These are phyloP conservation scores for Yamadazyma kanchanaburiensis DNA, from an alignment of 1,139 yeast genomes.

Conservation along the genomic window DNA sequence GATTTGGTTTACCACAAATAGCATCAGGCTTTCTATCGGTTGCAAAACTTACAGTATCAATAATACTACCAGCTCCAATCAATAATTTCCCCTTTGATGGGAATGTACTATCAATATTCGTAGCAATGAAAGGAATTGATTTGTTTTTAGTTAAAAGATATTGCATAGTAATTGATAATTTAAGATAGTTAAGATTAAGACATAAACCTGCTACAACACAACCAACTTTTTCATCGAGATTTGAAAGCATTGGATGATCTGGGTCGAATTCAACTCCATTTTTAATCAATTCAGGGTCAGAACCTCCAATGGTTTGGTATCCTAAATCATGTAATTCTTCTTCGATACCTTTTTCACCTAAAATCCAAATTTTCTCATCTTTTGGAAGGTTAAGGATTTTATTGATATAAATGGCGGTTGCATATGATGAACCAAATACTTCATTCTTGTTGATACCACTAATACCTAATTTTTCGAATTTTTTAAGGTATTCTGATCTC, in stretches of 20 bases:
- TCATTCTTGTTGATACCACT: slow-evolving; percentile 60
- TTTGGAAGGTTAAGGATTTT: slow-evolving; percentile 67
- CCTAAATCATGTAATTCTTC: slow-evolving; percentile 41
- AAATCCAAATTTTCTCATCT: slow-evolving; percentile 52
- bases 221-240: slow-evolving; percentile 71
- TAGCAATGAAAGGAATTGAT: slow-evolving; percentile 76
- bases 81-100: slow-evolving; percentile 82
- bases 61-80: slow-evolving; percentile 94
- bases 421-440: slow-evolving; percentile 88
- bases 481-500: slow-evolving; percentile 67
- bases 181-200: slow-evolving; percentile 70
- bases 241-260: slow-evolving; percentile 28
- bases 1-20: slow-evolving; percentile 85
- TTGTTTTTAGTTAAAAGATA: slow-evolving; percentile 62
- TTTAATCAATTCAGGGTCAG: slow-evolving; percentile 27
- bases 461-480: slow-evolving; percentile 75
- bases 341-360: slow-evolving; percentile 47
- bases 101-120: slow-evolving; percentile 93
- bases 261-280: slow-evolving; percentile 33
- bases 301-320: slow-evolving; percentile 41
- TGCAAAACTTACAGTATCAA: slow-evolving; percentile 74
- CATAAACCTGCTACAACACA: slow-evolving; percentile 91
- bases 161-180: slow-evolving; percentile 77
- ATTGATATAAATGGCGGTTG: slow-evolving; percentile 81
- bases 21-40: slow-evolving; percentile 69